Conservation (phyloP, 2,329 filamentous ascomycete genomes). For the Grosmannia huntii region DNA sequence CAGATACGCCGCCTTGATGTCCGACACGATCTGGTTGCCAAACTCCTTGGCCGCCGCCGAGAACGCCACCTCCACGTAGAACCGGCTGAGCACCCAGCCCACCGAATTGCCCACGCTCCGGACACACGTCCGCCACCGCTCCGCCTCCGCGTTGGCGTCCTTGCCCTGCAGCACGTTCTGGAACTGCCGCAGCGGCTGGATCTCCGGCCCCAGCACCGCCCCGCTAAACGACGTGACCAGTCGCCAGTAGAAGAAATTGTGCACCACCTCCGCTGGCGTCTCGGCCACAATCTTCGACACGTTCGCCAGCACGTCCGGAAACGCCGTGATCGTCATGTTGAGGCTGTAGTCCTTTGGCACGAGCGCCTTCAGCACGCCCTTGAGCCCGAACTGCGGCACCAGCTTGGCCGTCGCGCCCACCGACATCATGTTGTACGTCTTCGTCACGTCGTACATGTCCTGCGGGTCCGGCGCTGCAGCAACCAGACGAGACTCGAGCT, state of each 20-base stretch:
- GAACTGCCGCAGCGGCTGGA: constrained; percentile 48
- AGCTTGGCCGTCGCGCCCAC: constrained; percentile 41
- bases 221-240: constrained; percentile 38
- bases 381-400: constrained; percentile 42
- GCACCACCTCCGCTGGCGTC: constrained; percentile 40
- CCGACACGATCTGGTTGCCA: constrained; percentile 55
- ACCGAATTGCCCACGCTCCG: constrained; percentile 30
- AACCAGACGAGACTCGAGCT: constrained; percentile 9
- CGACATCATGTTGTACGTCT: constrained; percentile 53
- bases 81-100: constrained; percentile 57
- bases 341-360: constrained; percentile 36
- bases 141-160: constrained; percentile 47
- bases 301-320: constrained; percentile 46
- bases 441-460: constrained; percentile 17
- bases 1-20: constrained; percentile 55
- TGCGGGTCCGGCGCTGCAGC: background rate
- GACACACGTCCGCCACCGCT: constrained; percentile 56
- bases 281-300: constrained; percentile 41
- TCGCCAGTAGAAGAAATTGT: constrained; percentile 54
- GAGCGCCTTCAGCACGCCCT: constrained; percentile 36
- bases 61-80: constrained; percentile 58
- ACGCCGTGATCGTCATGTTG: constrained; percentile 43
- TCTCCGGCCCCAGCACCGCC: constrained; percentile 43
- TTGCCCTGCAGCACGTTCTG: constrained; percentile 44
- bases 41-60: constrained; percentile 52